Evolutionary conservation across 2,329 filamentous ascomycete species (phyloP), one percentile per base, ranked within the genome.

Genomic region (Curvularia spicifera): DNA sequence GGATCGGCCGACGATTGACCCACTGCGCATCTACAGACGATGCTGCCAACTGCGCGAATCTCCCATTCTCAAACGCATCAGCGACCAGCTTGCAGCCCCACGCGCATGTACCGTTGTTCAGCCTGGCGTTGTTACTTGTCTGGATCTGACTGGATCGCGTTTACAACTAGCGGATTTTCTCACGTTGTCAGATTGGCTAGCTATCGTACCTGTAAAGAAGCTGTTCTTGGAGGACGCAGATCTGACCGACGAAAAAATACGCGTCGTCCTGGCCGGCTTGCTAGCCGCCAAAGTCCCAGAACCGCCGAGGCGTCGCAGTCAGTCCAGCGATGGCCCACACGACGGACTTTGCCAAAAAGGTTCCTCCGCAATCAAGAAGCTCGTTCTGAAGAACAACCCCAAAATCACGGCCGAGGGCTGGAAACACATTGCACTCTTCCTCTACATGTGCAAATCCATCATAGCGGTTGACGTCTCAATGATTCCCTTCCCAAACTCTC

Each of bases 41-140:
- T 98, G 95, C 75, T 98, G 95, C 73, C 94, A 98, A 73, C 81
- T 99, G 29, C 87, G 95, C 57, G 95, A 98, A 78, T 96, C 93
- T 0, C 91, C 93, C 0, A 93, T 97, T 51, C 81, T 98, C 20
- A 96, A 96, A 76, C 91, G 91, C 70, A 90, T 99, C 46, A 94
- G 91, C 0, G 91, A 96, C 70, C 93, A 97, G 75, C 88, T 99
- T 4, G 87, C 86, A 37, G 86, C 89, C 37, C 84, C 88, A 1
- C 83, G 85, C n/a, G 90, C 89, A 49, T 86, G 83, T 29, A 83
- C 88, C 9, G 77, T 84, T 1, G 82, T 82, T 54, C 81, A 87
- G 43, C 86, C 88, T 0, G 93, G 93, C n/a, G 84, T 91, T 13
- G 90, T 98, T 1, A 86, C 87, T 53, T 91, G 89, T 72, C 81